Percentiles rank a stretch among this genome's conserved stretches.
These are phyloP conservation scores for Phytopythium cucurbitacearum DNA, from an alignment of 352 stramenopile genomes.

Conservation along the genomic window DNA sequence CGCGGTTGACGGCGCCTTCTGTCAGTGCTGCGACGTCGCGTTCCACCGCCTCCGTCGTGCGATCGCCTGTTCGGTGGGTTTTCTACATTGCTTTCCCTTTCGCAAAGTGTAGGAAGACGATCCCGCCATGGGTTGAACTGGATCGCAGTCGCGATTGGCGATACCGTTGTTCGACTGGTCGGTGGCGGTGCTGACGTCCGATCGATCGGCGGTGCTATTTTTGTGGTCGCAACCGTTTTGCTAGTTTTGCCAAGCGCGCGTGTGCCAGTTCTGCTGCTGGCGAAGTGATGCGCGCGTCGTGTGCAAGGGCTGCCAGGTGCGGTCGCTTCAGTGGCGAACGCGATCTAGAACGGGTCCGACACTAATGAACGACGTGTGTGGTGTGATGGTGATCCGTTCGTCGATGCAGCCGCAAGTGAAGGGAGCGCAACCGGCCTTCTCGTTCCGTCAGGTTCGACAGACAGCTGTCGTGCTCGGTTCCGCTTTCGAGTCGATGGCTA, in stretches of 20 bases:
- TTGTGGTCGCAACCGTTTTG: slow-evolving; percentile 3
- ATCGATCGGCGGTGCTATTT: slow-evolving; percentile 8
- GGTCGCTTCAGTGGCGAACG: neutral
- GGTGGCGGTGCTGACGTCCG: neutral
- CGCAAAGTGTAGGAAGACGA: neutral
- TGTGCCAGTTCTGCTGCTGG: slow-evolving; percentile 46
- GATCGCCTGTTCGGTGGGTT: slow-evolving; percentile 37
- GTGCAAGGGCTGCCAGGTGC: slow-evolving; percentile 35
- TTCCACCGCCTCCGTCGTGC: slow-evolving; percentile 34
- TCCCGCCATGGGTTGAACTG: neutral
- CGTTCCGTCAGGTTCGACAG: slow-evolving; percentile 21
- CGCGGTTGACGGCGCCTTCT: slow-evolving; percentile 13
- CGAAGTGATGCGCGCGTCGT: slow-evolving; percentile 18
- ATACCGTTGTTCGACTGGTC: no score
- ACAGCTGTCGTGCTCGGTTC: neutral
- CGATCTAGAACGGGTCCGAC: neutral
- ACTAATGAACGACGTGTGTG: neutral
- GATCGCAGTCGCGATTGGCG: no score
- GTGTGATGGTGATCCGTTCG: neutral
- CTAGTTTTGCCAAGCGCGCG: slow-evolving; percentile 30
- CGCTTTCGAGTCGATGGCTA: neutral
- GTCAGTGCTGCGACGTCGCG: slow-evolving; percentile 34
- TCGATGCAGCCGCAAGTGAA: slow-evolving; percentile 25
- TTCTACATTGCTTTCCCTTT: neutral
- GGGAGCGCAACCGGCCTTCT: slow-evolving; percentile 30